Percentiles rank a stretch among this genome's conserved stretches.
These are phyloP conservation scores for Xylariaceae sp. DNA, from an alignment of 2,329 filamentous ascomycete genomes.

Conservation along the genomic window DNA sequence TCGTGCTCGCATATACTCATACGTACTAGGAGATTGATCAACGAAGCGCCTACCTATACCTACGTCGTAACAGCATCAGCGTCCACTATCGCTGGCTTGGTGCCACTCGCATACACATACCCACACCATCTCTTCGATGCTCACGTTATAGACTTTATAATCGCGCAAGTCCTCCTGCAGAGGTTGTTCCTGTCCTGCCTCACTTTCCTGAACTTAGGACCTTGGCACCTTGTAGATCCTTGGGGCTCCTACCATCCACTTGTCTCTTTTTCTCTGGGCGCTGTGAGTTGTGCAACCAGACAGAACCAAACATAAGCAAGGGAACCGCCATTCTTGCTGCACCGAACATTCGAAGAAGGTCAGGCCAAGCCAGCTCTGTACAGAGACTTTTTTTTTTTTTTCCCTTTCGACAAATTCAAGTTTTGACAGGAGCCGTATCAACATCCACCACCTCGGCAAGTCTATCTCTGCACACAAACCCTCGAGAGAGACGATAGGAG, in stretches of 20 bases:
- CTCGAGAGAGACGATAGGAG: not conserved
- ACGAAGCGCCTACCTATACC: not conserved
- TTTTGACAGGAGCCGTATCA: constrained; percentile 7
- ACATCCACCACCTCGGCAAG: not conserved
- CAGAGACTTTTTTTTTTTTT: too few species aligned
- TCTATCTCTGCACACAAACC: too few species aligned
- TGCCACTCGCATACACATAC: constrained; percentile 2
- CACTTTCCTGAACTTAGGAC: constrained; percentile 8
- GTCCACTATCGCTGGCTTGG: not conserved
- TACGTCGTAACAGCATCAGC: not conserved
- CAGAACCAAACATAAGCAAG: constrained; percentile 13
- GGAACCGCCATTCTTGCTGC: constrained; percentile 17
- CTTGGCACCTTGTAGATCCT: constrained; percentile 17
- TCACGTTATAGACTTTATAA: constrained; percentile 12
- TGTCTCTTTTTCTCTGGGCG: too few species aligned
- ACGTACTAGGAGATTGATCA: not conserved
- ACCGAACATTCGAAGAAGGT: constrained; percentile 25
- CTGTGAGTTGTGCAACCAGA: constrained; percentile 12
- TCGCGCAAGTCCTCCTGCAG: constrained; percentile 8
- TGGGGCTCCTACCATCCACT: constrained; percentile 5
- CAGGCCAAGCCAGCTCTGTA: constrained; percentile 16
- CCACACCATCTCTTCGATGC: not conserved
- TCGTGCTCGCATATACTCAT: not conserved
- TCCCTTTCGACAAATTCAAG: constrained; percentile 5
- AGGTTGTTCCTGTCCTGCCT: constrained; percentile 4